Conservation (phyloP, 306 rosid species). For the Quercus gilva region DNA sequence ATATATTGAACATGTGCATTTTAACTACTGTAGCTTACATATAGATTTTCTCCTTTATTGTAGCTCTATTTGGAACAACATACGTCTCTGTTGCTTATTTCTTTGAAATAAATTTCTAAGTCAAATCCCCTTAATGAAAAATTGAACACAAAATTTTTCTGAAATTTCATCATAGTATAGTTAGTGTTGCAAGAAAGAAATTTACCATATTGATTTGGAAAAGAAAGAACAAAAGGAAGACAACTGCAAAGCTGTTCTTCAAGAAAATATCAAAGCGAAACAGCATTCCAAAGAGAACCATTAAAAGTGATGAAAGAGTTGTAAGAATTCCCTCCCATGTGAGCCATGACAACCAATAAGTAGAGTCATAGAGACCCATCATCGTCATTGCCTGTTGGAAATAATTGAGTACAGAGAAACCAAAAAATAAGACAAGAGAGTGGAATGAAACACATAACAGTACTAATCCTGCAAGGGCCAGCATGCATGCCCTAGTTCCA, state of each 20-base stretch:
- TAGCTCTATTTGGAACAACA: no score
- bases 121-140: no score
- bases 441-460: background rate
- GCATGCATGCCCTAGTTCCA: background rate
- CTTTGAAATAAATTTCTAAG: no score
- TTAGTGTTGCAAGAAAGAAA: slow-evolving; percentile 5
- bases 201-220: slow-evolving; percentile 88
- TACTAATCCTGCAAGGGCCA: background rate
- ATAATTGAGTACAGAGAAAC: background rate
- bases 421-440: background rate
- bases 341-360: slow-evolving; percentile 90
- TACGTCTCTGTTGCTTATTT: no score
- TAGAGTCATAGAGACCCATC: slow-evolving; percentile 90
- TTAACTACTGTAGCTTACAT: no score
- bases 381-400: slow-evolving; percentile 69
- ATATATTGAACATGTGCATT: no score
- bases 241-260: slow-evolving; percentile 57
- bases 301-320: slow-evolving; percentile 58
- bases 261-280: slow-evolving; percentile 78
- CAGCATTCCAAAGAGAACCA: slow-evolving; percentile 84
- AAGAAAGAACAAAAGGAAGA: slow-evolving; percentile 73
- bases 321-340: slow-evolving; percentile 71
- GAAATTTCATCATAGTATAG: background rate
- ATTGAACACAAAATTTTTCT: no score
- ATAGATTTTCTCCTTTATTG: no score